Conservation (phyloP, 2,329 filamentous ascomycete species). For the Phialophora verrucosa region DNA sequence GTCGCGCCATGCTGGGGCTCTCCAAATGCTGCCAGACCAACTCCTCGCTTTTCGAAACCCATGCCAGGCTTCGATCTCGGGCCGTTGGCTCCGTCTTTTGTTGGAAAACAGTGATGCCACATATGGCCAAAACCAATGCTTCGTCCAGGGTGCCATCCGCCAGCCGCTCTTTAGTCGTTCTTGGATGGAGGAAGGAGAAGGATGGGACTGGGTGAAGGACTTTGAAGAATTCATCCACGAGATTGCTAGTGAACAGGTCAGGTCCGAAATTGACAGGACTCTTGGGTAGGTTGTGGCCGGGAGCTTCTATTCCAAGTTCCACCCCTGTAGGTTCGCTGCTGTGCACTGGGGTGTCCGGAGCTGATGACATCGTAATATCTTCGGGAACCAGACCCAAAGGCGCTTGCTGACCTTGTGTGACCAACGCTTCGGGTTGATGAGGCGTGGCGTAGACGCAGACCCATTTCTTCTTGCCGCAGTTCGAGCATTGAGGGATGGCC, state of each 20-base stretch:
- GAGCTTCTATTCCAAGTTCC: too few relatives aligned
- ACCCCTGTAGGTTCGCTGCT: too few relatives aligned
- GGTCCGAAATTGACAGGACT: too few relatives aligned
- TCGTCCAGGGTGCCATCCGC: conserved; percentile 8
- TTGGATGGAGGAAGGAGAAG: conserved; percentile 14
- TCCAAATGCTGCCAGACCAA: conserved; percentile 9
- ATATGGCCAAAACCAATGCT: conserved; percentile 7
- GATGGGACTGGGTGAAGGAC: conserved; percentile 6
- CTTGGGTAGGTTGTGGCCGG: too few relatives aligned
- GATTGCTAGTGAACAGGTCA: neutral
- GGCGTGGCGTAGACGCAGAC: too few relatives aligned
- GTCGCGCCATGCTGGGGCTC: conserved; percentile 9
- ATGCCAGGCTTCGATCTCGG: neutral
- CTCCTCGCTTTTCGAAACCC: conserved; percentile 5
- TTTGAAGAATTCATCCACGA: neutral
- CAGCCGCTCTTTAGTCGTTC: conserved; percentile 6
- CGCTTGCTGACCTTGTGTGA: too few relatives aligned
- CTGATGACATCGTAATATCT: too few relatives aligned
- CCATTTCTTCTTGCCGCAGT: too few relatives aligned
- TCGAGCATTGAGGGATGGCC: too few relatives aligned
- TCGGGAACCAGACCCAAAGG: too few relatives aligned
- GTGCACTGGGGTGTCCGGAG: too few relatives aligned
- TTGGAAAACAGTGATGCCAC: neutral
- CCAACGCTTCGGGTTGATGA: too few relatives aligned
- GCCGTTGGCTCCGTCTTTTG: neutral